Percentiles rank a stretch among this genome's conserved stretches.
These are phyloP conservation scores for Psilocybe subaeruginosa DNA, from an alignment of 768 basidiomycete genomes.

Conservation along the genomic window DNA sequence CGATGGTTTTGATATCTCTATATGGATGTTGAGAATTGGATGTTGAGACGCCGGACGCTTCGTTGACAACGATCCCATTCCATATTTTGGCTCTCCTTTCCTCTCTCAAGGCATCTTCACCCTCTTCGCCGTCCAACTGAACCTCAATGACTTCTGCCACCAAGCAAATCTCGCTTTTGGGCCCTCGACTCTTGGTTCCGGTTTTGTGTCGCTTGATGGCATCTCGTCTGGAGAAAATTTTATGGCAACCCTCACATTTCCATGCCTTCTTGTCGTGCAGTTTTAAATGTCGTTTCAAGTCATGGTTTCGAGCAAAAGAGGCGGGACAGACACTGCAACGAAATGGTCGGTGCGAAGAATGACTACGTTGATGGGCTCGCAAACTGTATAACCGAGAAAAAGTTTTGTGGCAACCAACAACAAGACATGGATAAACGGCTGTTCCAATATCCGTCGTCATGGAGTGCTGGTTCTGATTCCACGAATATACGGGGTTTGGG, in stretches of 20 bases:
- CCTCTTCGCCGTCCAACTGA: conserved; percentile 45
- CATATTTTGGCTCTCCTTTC: conserved; percentile 66
- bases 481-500: conserved; percentile 35
- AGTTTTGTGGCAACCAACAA: conserved; percentile 63
- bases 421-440: conserved; percentile 81
- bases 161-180: conserved; percentile 54
- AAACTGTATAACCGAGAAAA: conserved; percentile 73
- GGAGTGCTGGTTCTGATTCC: conserved; percentile 32
- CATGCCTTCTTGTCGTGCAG: conserved; percentile 75
- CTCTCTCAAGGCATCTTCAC: conserved; percentile 51
- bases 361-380: conserved; percentile 71
- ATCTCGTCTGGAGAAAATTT: conserved; percentile 76
- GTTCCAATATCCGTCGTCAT: conserved; percentile 58
- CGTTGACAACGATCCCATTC: conserved; percentile 58
- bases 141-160: conserved; percentile 66
- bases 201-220: conserved; percentile 82
- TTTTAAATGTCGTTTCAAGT: conserved; percentile 76
- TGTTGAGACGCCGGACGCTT: conserved; percentile 31
- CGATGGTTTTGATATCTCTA: conserved; percentile 36
- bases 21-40: conserved; percentile 22
- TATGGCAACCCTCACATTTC: conserved; percentile 74
- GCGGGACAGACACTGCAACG: conserved; percentile 69
- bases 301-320: conserved; percentile 79
- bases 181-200: conserved; percentile 52
- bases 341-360: conserved; percentile 67